Percentiles rank a stretch among this genome's conserved stretches.
Evolutionary conservation across 75 land plant species (phyloP).

Genomic region (Picea glauca): DNA sequence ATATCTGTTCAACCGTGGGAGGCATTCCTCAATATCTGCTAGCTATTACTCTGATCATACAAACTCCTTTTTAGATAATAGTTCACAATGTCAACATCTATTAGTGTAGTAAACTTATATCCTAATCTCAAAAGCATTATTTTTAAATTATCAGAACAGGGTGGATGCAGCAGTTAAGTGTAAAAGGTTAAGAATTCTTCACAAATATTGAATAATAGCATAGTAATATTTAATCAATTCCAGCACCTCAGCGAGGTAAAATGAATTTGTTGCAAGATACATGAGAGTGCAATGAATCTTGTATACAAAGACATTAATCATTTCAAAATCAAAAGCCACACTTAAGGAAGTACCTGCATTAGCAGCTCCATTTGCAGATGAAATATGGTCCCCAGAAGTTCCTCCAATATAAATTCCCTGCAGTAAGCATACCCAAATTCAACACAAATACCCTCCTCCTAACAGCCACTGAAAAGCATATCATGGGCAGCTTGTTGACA

Average conservation of each 20-base stretch:
- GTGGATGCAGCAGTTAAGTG: neutral
- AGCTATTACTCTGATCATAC: neutral
- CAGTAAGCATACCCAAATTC: neutral
- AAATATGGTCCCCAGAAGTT: slow-evolving; percentile 30
- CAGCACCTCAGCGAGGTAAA: neutral
- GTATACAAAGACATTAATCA: neutral
- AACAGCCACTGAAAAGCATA: neutral
- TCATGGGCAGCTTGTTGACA: neutral
- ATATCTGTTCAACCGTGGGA: no score
- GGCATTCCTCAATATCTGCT: neutral
- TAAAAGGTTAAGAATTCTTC: neutral
- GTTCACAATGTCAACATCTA: neutral
- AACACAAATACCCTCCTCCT: neutral
- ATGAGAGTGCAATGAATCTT: neutral
- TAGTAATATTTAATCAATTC: slow-evolving; percentile 1
- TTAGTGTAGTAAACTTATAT: neutral
- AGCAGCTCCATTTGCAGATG: slow-evolving; percentile 12
- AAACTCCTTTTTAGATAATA: neutral
- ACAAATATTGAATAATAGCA: neutral
- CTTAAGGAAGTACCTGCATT: slow-evolving; percentile 8
- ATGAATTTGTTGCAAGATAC: neutral
- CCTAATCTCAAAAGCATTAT: neutral
- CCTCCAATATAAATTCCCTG: slow-evolving; percentile 51
- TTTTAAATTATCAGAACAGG: neutral
- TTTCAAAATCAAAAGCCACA: neutral